Base-by-base conservation (phyloP, 306 rosid species). In the Psophocarpus tetragonolobus region DNA sequence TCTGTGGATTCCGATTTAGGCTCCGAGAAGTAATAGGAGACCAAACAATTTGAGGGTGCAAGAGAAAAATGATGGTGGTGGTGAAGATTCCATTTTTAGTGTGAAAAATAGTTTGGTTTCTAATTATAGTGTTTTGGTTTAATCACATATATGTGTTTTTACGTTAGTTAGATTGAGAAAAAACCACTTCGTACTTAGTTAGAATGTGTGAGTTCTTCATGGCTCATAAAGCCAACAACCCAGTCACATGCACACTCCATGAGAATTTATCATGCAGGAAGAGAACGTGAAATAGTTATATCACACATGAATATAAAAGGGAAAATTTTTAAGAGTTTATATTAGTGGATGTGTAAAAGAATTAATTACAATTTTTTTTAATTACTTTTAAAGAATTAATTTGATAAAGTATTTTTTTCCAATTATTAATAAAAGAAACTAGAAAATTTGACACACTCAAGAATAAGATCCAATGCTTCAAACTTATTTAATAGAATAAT, bases 1-100 rank as follows among this genome's bases (percentile, higher is more conserved):
- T 74, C 32, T 15, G 48, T 72, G 51, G 85, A 56, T 86, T 83
- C 94, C 97, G 91, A 57, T 47, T 86, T 87, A 63, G 74, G 86
- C 88, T 90, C 94, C 96, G 87, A 75, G 71, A 85, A 87, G 77
- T 75, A 80, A 84, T 87, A 75, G 51, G 68, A 82, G 50, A 81
- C 96, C 93, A 80, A 20, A 91, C 88, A 92, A 65, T 78, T 90
- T 85, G 86, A 76, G 75, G 87, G 88, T 81, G 70, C 14, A 76
- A 74, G 80, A 81, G 36, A 27, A 67, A 81, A 67, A 81, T 26
- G 84, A 32, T 71, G 75, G 62, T 57, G 66, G 54, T 7, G 39
- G 50, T 13, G 32, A 60, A 47, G 75, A 72, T 78, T 76, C 89
- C 83, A 76, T 70, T 76, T 84, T 84, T 87, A 85, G 90, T 21